Evolutionary conservation across 495 filamentous ascomycete genomes (phyloP).

Genomic region (Parathielavia appendiculata): DNA sequence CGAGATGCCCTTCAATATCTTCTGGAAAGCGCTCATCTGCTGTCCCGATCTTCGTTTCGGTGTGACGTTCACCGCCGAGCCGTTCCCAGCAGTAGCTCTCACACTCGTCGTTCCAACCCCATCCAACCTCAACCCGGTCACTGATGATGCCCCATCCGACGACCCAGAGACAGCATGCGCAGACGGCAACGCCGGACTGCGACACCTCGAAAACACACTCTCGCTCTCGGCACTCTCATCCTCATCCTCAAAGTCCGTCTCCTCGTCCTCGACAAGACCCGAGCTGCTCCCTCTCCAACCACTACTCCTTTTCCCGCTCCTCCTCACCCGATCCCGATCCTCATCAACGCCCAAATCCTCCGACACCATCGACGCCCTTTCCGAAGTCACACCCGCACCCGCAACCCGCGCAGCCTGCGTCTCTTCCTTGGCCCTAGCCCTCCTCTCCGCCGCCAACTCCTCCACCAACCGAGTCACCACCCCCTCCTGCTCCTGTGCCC

Average conservation of each 20-base stretch:
- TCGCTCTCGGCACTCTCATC: conserved; percentile 54
- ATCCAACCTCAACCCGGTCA: not conserved
- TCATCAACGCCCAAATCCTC: conserved; percentile 55
- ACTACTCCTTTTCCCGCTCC: conserved; percentile 3
- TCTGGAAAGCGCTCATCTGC: conserved; percentile 47
- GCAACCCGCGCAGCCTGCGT: not conserved
- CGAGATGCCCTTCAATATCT: conserved; percentile 46
- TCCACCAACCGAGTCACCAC: conserved; percentile 59
- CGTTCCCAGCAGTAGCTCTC: not conserved
- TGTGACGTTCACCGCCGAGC: conserved; percentile 4
- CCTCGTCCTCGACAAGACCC: conserved; percentile 47
- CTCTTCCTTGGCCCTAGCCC: conserved; percentile 45
- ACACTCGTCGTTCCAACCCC: conserved; percentile 9
- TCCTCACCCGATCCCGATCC: conserved; percentile 36
- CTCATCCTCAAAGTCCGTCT: conserved; percentile 53
- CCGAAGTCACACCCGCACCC: no score
- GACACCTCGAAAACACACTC: conserved; percentile 59
- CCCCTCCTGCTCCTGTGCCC: conserved; percentile 59
- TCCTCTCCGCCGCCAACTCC: conserved; percentile 59
- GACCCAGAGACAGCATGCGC: not conserved
- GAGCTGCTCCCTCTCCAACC: conserved; percentile 37
- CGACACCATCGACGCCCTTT: conserved; percentile 29
- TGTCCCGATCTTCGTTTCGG: conserved; percentile 20
- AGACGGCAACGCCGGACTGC: conserved; percentile 43
- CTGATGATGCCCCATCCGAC: conserved; percentile 1